These are phyloP conservation scores for Scedosporium apiospermum DNA, from an alignment of 2,329 filamentous ascomycete species.

Conservation along the genomic window DNA sequence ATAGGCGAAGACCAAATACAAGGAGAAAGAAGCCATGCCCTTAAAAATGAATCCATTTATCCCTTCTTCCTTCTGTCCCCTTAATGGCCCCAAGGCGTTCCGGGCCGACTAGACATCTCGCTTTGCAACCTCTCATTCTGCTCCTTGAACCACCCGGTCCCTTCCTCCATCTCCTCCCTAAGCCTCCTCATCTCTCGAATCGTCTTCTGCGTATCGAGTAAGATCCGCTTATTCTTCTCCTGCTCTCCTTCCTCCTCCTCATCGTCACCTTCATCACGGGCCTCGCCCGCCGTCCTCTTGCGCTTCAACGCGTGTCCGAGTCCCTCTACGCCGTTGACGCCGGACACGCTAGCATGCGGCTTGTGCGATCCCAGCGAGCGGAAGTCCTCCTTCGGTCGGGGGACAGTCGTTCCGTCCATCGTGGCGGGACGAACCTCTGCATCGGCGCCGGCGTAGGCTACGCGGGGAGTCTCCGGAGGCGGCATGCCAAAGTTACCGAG, in stretches of 20 bases:
- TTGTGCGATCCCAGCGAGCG: not conserved
- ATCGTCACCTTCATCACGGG: conserved; percentile 8
- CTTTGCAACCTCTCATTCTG: conserved; percentile 33
- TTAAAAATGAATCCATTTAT: not conserved
- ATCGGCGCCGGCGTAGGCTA: not conserved
- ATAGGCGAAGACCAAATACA: too few species aligned
- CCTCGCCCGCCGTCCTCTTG: conserved; percentile 21
- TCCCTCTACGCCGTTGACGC: conserved; percentile 8
- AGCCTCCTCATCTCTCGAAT: conserved; percentile 30
- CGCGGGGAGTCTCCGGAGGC: not conserved
- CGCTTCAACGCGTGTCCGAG: conserved; percentile 16
- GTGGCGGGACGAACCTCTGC: not conserved
- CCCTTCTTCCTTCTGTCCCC: conserved; percentile 2
- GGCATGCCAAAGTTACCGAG: conserved; percentile 26
- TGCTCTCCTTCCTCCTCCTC: conserved; percentile 7
- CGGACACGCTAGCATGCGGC: conserved; percentile 4
- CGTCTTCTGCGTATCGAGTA: conserved; percentile 31
- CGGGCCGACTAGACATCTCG: conserved; percentile 22
- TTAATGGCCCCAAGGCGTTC: conserved; percentile 23
- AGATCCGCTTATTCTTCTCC: conserved; percentile 25
- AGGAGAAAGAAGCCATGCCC: too few species aligned
- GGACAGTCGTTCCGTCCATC: not conserved
- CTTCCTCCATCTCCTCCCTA: conserved; percentile 35
- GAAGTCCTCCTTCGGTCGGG: not conserved
- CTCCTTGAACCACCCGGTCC: conserved; percentile 34